Percentiles rank a stretch among this genome's conserved stretches.
Conservation (phyloP, 1,284 basidiomycete species). For the Fistulina hepatica region DNA sequence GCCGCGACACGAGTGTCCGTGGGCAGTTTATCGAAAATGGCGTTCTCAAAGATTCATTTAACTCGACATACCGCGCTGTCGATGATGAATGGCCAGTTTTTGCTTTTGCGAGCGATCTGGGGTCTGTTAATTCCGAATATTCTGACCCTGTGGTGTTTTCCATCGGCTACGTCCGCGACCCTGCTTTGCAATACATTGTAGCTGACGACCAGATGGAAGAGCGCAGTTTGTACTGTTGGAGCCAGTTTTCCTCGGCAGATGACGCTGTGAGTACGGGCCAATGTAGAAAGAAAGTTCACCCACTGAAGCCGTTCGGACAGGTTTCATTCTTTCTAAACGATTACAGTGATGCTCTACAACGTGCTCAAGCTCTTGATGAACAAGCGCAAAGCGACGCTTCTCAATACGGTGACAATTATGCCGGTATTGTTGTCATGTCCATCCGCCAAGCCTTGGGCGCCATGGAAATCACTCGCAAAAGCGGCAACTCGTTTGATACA, state of each 20-base stretch:
- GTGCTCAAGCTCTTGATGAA: conserved; percentile 44
- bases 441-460: conserved; percentile 52
- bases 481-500: conserved; percentile 41
- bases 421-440: conserved; percentile 43
- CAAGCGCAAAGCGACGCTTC: conserved; percentile 43
- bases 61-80: conserved; percentile 49
- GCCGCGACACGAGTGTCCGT: conserved; percentile 42
- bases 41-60: conserved; percentile 38
- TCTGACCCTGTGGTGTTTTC: conserved; percentile 37
- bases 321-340: conserved; percentile 47
- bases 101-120: conserved; percentile 46
- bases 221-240: conserved; percentile 43
- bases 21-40: conserved; percentile 47
- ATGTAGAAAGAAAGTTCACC: not conserved
- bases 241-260: conserved; percentile 32
- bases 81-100: conserved; percentile 56
- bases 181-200: conserved; percentile 44
- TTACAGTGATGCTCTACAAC: conserved; percentile 34
- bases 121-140: conserved; percentile 25
- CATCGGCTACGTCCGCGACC: conserved; percentile 49
- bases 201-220: conserved; percentile 33
- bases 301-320: conserved; percentile 21
- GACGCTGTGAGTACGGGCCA: conserved; percentile 28
- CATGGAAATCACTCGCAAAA: conserved; percentile 49
- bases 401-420: conserved; percentile 46